phyloP scores from a whole-genome alignment of 345 rosid genomes.

The Aurinia saxatilis region DNA sequence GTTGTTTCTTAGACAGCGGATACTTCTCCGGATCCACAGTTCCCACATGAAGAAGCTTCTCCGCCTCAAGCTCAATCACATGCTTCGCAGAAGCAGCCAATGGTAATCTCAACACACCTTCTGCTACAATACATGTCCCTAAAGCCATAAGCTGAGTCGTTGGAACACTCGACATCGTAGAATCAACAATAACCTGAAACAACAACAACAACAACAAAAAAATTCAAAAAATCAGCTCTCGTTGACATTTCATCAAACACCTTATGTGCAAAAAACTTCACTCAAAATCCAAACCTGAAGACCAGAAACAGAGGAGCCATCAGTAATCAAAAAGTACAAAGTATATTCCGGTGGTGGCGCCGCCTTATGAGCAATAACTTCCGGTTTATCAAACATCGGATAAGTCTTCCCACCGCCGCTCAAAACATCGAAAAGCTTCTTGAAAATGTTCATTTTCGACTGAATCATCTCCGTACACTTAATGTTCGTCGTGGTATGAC shows the following conservation, averaged over 20 bases:
- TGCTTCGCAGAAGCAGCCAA: conserved; percentile 26
- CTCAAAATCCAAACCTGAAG: conserved; percentile 48
- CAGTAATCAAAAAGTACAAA: conserved; percentile 45
- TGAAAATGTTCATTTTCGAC: conserved; percentile 53
- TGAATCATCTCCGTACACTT: conserved; percentile 65
- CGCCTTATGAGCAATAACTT: conserved; percentile 24
- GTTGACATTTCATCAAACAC: conserved; percentile 13
- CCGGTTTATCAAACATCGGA: conserved; percentile 39
- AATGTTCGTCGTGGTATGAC: conserved; percentile 12
- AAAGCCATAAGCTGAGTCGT: conserved; percentile 38
- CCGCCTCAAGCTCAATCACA: conserved; percentile 49
- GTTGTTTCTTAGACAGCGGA: conserved; percentile 54
- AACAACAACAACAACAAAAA: neutral
- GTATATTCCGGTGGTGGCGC: conserved; percentile 23
- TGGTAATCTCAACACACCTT: conserved; percentile 47
- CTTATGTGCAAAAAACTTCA: neutral
- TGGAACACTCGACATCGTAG: conserved; percentile 33
- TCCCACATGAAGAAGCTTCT: conserved; percentile 76
- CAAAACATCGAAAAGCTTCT: conserved; percentile 49
- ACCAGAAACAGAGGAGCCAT: conserved; percentile 61
- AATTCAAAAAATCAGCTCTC: neutral
- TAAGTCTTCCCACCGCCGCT: conserved; percentile 36
- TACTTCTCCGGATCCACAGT: conserved; percentile 52
- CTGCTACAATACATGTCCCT: conserved; percentile 68
- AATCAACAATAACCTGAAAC: conserved; percentile 62